Evolutionary conservation across 257 asterid genomes (phyloP), one percentile per base, ranked within the genome.

Genomic region (Oldenlandia corymbosa): DNA sequence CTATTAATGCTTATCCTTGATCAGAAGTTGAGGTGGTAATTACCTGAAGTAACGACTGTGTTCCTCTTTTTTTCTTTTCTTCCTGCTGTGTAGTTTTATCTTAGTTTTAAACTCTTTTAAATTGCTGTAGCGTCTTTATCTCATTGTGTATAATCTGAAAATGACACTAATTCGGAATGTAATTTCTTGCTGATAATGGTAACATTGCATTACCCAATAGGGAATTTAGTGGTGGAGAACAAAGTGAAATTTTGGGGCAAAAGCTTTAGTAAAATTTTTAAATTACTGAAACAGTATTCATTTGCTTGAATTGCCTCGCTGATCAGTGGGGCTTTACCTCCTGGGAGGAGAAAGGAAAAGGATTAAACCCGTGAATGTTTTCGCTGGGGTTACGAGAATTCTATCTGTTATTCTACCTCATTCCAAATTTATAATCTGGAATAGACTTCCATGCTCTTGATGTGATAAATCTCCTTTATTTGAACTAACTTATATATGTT

Each of bases 281-380:
- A 58, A 36, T 23, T 37, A 21, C 17, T 41, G 48, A 20, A 37
- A 12, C 17, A 20, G 49, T 21, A 12, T 10, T 58, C 6, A 36
- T 20, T 21, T 36, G 27, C 64, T 58, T 20, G 31, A 39, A n/a
- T 20, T 1, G 49, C 50, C 23, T 14, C 10, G 9, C 39, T 34
- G 39, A 34, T 34, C 39, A 4, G 49, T 39, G 64, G 63, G 46
- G 28, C 47, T 58, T 58, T 37, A 58, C 2, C 34, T 24, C 64
- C 4, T 58, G 45, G 21, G 50, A 13, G 48, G 12, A 3, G 17
- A 21, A 18, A 9, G 50, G 42, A 24, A 30, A 55, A 4, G 8
- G 34, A 17, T 5, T 5, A n/a, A 10, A 36, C 26, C 28, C 64
- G 23, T 21, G n/a, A 21, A n/a, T n/a, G n/a, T n/a, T n/a, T n/a